These are phyloP conservation scores for Phylloporus scabripes DNA, from an alignment of 768 basidiomycete genomes.

Conservation along the genomic window DNA sequence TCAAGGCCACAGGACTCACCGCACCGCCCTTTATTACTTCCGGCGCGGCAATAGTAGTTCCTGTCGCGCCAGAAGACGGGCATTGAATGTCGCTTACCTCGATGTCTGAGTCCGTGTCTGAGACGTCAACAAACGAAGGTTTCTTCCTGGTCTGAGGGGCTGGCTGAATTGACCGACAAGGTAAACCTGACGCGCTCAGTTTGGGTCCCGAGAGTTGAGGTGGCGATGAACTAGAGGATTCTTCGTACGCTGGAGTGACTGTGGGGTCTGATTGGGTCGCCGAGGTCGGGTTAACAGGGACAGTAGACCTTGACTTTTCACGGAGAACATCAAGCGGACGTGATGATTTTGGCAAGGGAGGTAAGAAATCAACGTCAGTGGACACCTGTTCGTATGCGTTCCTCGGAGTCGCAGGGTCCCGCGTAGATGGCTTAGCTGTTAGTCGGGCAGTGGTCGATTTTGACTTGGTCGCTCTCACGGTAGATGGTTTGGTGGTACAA, in stretches of 20 bases:
- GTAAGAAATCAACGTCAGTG: background rate
- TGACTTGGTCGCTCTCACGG: background rate
- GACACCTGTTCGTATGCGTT: constrained; percentile 5
- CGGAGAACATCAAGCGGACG: constrained; percentile 28
- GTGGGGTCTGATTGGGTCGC: constrained; percentile 1
- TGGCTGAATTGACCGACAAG: background rate
- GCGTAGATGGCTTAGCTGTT: background rate
- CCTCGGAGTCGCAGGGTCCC: background rate
- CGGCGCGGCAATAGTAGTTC: background rate
- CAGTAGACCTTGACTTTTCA: constrained; percentile 5
- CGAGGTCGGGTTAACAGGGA: background rate
- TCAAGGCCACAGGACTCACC: constrained; percentile 6
- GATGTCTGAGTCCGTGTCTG: constrained; percentile 20
- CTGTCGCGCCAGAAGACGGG: background rate
- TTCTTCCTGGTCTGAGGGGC: constrained; percentile 6
- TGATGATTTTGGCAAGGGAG: constrained; percentile 10
- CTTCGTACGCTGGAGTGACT: constrained; percentile 5
- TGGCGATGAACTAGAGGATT: constrained; percentile 5
- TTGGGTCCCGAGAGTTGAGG: background rate
- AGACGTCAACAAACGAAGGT: constrained; percentile 20
- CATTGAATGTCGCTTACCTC: constrained; percentile 13
- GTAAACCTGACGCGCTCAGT: background rate
- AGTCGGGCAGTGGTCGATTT: constrained; percentile 1
- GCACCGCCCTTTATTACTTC: background rate
- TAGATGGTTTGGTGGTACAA: constrained; percentile 8